Conservation (phyloP, 2,329 filamentous ascomycete species). For the Drechslerella stenobrocha region DNA sequence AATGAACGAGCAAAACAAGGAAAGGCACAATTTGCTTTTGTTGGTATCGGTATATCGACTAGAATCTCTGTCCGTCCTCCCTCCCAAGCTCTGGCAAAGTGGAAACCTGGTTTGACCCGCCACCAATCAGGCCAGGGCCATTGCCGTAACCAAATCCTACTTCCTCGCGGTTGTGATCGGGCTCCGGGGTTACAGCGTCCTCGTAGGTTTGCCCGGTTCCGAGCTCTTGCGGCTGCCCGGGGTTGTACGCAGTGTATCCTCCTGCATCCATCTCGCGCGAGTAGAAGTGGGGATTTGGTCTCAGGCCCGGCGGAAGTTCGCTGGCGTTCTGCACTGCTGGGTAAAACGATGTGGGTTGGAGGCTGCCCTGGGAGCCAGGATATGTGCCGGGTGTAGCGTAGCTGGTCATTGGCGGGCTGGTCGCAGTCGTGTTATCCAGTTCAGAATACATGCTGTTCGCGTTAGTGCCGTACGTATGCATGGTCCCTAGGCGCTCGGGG, state of each 20-base stretch:
- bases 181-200: constrained; percentile 10
- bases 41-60: constrained; percentile 4
- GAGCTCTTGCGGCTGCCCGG: constrained; percentile 22
- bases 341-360: constrained; percentile 33
- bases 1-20: no score
- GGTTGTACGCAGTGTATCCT: constrained; percentile 9
- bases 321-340: constrained; percentile 19
- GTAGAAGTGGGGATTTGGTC: constrained; percentile 27
- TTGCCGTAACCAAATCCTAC: constrained; percentile 45
- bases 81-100: constrained; percentile 36
- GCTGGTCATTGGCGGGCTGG: constrained; percentile 11
- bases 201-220: constrained; percentile 7
- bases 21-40: no score
- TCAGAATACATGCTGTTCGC: constrained; percentile 43
- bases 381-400: constrained; percentile 23
- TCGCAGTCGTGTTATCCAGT: constrained; percentile 20
- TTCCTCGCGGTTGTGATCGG: constrained; percentile 22
- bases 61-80: constrained; percentile 36
- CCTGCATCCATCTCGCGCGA: constrained; percentile 34
- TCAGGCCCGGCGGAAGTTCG: constrained; percentile 13
- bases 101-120: constrained; percentile 37
- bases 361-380: constrained; percentile 12
- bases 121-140: constrained; percentile 30
- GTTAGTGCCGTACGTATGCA: constrained; percentile 37
- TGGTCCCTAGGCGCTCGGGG: constrained; percentile 37